Conservation (phyloP, 2,329 filamentous ascomycete genomes). For the Metarhizium guizhouense region DNA sequence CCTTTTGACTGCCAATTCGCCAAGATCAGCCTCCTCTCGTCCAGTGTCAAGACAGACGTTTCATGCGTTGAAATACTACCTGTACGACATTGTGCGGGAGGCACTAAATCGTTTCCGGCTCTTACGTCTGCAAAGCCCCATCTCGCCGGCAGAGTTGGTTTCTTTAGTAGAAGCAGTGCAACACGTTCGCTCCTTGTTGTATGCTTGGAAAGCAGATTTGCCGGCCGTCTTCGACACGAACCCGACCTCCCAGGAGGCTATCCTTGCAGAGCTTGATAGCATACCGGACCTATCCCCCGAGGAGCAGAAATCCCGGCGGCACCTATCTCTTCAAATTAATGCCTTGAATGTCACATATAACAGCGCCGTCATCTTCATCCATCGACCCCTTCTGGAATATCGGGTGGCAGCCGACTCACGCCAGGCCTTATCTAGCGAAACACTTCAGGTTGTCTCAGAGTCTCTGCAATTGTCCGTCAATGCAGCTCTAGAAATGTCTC, state of each 20-base stretch:
- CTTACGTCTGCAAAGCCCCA: constrained; percentile 12
- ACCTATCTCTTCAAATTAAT: constrained; percentile 2
- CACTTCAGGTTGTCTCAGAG: constrained; percentile 15
- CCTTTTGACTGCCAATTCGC: background rate
- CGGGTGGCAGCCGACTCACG: constrained; percentile 2
- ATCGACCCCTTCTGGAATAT: constrained; percentile 3
- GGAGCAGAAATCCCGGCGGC: background rate
- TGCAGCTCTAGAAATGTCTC: constrained; percentile 20
- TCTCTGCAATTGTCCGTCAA: constrained; percentile 14
- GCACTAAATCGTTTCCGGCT: constrained; percentile 17
- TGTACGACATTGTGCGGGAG: constrained; percentile 19
- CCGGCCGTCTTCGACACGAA: constrained; percentile 3
- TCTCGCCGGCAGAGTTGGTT: constrained; percentile 10
- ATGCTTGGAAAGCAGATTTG: constrained; percentile 7
- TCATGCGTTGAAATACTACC: constrained; percentile 16
- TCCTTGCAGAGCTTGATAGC: background rate
- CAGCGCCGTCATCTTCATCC: constrained; percentile 4
- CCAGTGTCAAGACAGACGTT: constrained; percentile 13
- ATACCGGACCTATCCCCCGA: background rate
- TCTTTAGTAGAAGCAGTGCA: constrained; percentile 10
- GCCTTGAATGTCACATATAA: background rate
- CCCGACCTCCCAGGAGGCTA: constrained; percentile 1
- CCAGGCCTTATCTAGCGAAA: constrained; percentile 6
- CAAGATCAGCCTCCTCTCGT: background rate
- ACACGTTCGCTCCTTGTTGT: constrained; percentile 6